Evolutionary conservation across 2,329 filamentous ascomycete genomes (phyloP).

Genomic region (Pseudogymnoascus verrucosus): DNA sequence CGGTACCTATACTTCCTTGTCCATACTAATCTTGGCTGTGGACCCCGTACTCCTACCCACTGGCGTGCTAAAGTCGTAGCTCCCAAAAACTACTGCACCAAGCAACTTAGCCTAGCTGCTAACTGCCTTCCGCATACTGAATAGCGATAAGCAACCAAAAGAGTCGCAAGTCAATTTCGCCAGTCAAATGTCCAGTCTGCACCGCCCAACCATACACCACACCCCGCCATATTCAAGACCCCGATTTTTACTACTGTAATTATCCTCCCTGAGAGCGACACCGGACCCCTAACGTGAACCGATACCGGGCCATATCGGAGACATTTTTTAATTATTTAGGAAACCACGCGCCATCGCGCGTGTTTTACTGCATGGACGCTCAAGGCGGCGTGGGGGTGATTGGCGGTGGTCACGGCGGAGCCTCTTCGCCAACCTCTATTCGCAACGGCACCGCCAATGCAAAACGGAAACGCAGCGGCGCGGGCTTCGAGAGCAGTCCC

Average conservation of each 20-base stretch:
- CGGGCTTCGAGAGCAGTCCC: slow-evolving; percentile 50
- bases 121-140: background rate
- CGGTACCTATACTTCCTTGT: background rate
- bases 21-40: background rate
- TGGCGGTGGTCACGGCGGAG: background rate
- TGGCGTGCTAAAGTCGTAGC: background rate
- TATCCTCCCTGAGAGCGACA: background rate
- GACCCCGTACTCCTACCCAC: background rate
- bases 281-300: background rate
- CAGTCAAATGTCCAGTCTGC: too few species aligned
- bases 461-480: slow-evolving; percentile 54
- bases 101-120: background rate
- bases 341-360: background rate
- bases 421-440: slow-evolving; percentile 2
- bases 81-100: background rate
- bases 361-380: slow-evolving; percentile 7
- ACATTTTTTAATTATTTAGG: background rate
- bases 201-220: background rate
- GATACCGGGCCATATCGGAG: background rate
- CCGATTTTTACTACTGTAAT: background rate
- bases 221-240: background rate
- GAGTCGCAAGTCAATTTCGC: background rate
- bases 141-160: background rate
- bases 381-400: slow-evolving; percentile 26
- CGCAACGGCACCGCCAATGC: slow-evolving; percentile 12